Evolutionary conservation across 2,329 filamentous ascomycete species (phyloP).

Genomic region (Apiospora pterosperma): DNA sequence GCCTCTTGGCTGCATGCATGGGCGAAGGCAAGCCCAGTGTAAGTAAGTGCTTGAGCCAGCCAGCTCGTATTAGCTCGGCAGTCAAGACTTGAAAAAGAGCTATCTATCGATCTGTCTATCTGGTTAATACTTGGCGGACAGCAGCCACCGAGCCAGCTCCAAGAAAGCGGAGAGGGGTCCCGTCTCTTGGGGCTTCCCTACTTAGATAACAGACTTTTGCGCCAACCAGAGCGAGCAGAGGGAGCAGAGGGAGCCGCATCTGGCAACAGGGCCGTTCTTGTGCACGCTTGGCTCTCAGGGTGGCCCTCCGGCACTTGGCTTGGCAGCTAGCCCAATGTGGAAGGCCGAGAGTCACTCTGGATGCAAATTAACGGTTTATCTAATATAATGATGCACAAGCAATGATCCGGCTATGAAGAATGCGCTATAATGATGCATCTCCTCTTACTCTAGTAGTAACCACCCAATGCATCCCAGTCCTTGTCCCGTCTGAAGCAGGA

Average conservation of each 20-base stretch:
- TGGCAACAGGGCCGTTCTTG: no score
- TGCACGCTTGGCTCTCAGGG: no score
- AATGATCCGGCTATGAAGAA: neutral
- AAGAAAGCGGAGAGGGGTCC: no score
- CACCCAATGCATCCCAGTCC: neutral
- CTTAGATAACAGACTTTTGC: no score
- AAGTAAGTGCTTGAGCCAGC: neutral
- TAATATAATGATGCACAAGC: neutral
- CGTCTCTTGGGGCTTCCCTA: no score
- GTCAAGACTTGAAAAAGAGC: no score
- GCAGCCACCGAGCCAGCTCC: no score
- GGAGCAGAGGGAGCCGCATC: no score
- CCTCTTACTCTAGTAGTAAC: neutral
- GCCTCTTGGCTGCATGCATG: neutral
- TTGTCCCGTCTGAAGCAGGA: neutral
- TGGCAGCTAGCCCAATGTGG: neutral
- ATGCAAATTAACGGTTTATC: neutral
- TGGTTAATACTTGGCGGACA: no score
- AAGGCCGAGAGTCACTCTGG: neutral
- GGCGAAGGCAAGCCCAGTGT: neutral
- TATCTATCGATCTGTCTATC: no score
- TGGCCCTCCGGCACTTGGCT: neutral
- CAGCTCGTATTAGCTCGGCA: neutral
- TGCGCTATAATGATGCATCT: neutral
- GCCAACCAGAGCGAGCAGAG: no score